Percentiles rank a stretch among this genome's conserved stretches.
Evolutionary conservation across 768 basidiomycete genomes (phyloP).

Genomic region (Pleurotus tuoliensis): DNA sequence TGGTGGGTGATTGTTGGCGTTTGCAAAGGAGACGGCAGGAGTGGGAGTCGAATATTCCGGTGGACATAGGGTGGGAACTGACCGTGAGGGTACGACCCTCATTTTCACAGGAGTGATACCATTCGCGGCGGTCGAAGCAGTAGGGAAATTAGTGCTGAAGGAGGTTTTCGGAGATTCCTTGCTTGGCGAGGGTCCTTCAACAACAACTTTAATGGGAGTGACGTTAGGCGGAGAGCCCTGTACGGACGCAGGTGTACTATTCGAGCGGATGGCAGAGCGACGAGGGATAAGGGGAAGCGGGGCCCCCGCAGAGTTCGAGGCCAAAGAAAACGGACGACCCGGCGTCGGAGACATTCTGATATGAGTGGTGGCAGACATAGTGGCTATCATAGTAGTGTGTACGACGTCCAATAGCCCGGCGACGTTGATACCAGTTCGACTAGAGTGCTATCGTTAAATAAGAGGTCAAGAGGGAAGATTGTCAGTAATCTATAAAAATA

Average conservation of each 20-base stretch:
- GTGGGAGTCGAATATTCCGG: slow-evolving; percentile 43
- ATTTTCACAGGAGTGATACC: slow-evolving; percentile 33
- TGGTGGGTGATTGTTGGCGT: slow-evolving; percentile 6
- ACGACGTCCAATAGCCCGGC: not conserved
- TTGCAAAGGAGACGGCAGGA: slow-evolving; percentile 28
- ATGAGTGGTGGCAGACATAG: slow-evolving; percentile 30
- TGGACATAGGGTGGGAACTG: slow-evolving; percentile 20
- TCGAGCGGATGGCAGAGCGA: slow-evolving; percentile 31
- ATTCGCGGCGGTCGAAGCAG: slow-evolving; percentile 33
- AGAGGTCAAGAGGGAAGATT: not conserved
- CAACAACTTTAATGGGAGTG: slow-evolving; percentile 1
- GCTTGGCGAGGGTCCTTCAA: slow-evolving; percentile 1
- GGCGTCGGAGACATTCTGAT: slow-evolving; percentile 30
- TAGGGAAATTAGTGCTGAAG: slow-evolving; percentile 31
- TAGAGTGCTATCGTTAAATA: not conserved
- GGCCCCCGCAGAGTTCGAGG: slow-evolving; percentile 51
- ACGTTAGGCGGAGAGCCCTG: slow-evolving; percentile 12
- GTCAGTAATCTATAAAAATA: not conserved
- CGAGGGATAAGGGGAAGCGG: slow-evolving; percentile 66
- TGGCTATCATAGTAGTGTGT: slow-evolving; percentile 38
- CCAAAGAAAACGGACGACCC: slow-evolving; percentile 28
- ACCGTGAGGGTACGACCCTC: slow-evolving; percentile 31
- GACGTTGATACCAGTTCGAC: slow-evolving; percentile 6
- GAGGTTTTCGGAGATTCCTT: not conserved
- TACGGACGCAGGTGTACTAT: slow-evolving; percentile 14